Evolutionary conservation across 331 rosid genomes (phyloP).

Genomic region (Quercus lobata): DNA sequence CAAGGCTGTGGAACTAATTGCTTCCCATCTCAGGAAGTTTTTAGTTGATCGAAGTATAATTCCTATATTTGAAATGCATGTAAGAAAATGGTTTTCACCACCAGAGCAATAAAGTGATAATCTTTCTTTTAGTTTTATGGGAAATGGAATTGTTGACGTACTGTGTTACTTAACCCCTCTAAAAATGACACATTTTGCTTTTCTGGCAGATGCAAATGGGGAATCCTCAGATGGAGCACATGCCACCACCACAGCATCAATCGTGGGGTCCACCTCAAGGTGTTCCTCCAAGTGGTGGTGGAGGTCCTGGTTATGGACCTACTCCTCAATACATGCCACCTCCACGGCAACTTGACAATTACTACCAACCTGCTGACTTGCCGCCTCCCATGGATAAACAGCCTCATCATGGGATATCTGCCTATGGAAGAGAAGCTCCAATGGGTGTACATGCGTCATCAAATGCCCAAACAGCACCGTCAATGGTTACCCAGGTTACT

Average conservation of each 20-base stretch:
- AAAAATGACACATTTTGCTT: not conserved
- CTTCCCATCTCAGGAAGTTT: slow-evolving; percentile 90
- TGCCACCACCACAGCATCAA: slow-evolving; percentile 61
- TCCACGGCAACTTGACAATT: slow-evolving; percentile 72
- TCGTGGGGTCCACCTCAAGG: slow-evolving; percentile 91
- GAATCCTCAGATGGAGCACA: slow-evolving; percentile 59
- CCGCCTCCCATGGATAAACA: slow-evolving; percentile 81
- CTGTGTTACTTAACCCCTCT: too few relatives aligned
- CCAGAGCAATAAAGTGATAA: not conserved
- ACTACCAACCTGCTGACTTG: slow-evolving; percentile 69
- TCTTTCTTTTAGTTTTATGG: not conserved
- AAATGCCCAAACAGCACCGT: slow-evolving; percentile 74
- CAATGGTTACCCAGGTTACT: slow-evolving; percentile 82
- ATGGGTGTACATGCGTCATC: slow-evolving; percentile 60
- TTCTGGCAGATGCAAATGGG: slow-evolving; percentile 79
- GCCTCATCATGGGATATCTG: slow-evolving; percentile 96
- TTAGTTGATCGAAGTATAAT: slow-evolving; percentile 88
- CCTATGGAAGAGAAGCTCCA: slow-evolving; percentile 88
- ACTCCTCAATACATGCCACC: slow-evolving; percentile 85
- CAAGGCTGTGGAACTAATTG: slow-evolving; percentile 83
- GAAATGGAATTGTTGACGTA: not conserved
- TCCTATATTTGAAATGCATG: slow-evolving; percentile 83
- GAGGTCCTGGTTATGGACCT: slow-evolving; percentile 87
- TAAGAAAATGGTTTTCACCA: slow-evolving; percentile 30
- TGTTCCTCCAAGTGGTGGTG: slow-evolving; percentile 68